Conservation (phyloP, 2,329 filamentous ascomycete genomes). For the Sporothrix pallida region DNA sequence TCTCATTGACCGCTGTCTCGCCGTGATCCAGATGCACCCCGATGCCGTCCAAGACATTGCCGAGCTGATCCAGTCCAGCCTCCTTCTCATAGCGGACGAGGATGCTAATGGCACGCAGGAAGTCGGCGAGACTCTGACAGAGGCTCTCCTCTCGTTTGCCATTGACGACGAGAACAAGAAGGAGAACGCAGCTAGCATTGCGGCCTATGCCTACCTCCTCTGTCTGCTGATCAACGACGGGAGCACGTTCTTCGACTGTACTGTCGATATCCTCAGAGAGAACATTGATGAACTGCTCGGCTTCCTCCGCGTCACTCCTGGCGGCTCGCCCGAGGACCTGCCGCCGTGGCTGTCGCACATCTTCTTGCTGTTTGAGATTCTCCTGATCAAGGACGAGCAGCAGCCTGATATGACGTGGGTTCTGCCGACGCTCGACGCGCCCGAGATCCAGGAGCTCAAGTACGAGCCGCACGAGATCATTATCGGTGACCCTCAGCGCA, state of each 20-base stretch:
- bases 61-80: constrained; percentile 53
- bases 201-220: constrained; percentile 89
- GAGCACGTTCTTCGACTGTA: constrained; percentile 75
- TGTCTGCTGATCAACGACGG: constrained; percentile 85
- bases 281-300: constrained; percentile 76
- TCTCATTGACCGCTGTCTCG: constrained; percentile 86
- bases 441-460: constrained; percentile 59
- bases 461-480: constrained; percentile 66
- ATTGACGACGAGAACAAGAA: constrained; percentile 69
- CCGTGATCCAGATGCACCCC: constrained; percentile 86
- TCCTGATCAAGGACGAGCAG: constrained; percentile 87
- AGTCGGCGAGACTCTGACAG: constrained; percentile 80
- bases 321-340: constrained; percentile 74
- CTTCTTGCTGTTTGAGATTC: constrained; percentile 84
- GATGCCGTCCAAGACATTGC: constrained; percentile 89
- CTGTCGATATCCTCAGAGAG: constrained; percentile 74
- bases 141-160: constrained; percentile 76
- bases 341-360: constrained; percentile 93
- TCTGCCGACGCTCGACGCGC: constrained; percentile 56
- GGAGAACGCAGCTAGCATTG: constrained; percentile 66
- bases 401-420: constrained; percentile 77
- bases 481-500: constrained; percentile 69
- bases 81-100: constrained; percentile 71
- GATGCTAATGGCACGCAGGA: constrained; percentile 62
- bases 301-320: constrained; percentile 75